Evolutionary conservation across 768 basidiomycete genomes (phyloP).

Genomic region (Tremella yokohamensis): DNA sequence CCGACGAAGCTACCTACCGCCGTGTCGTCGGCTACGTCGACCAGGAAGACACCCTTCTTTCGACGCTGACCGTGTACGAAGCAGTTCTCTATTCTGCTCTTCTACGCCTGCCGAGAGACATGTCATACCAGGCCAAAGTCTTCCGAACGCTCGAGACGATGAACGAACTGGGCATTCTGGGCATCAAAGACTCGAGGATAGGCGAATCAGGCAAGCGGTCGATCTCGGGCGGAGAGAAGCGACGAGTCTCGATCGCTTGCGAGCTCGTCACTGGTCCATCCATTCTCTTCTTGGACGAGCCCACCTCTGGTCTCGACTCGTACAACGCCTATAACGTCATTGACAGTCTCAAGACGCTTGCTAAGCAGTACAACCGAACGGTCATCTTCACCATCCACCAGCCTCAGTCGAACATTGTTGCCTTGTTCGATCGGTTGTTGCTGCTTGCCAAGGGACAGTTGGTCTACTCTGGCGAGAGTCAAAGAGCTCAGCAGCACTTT

Average conservation of each 20-base stretch:
- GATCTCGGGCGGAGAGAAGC: constrained; percentile 96
- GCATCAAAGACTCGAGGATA: constrained; percentile 83
- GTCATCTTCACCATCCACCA: constrained; percentile 98
- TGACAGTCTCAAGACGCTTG: constrained; percentile 78
- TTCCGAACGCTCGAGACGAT: constrained; percentile 90
- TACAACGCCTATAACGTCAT: constrained; percentile 95
- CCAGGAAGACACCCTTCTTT: constrained; percentile 96
- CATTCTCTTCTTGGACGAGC: constrained; percentile 93
- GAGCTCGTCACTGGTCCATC: constrained; percentile 96
- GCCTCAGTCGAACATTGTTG: constrained; percentile 94
- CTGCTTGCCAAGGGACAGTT: constrained; percentile 77
- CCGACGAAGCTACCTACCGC: constrained; percentile 67
- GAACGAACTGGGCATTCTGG: constrained; percentile 88
- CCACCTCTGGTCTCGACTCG: constrained; percentile 91
- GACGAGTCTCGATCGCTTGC: constrained; percentile 93
- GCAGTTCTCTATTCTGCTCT: constrained; percentile 91
- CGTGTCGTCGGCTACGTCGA: constrained; percentile 92
- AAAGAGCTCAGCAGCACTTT: constrained; percentile 76
- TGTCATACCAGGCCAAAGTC: constrained; percentile 93
- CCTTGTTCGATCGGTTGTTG: constrained; percentile 86
- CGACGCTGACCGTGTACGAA: constrained; percentile 96
- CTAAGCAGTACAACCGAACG: constrained; percentile 83
- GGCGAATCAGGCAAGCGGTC: constrained; percentile 81
- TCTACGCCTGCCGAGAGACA: constrained; percentile 82
- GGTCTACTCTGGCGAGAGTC: constrained; percentile 76